phyloP scores from a whole-genome alignment of 1,284 basidiomycete genomes.

The Entoloma clypeatum region DNA sequence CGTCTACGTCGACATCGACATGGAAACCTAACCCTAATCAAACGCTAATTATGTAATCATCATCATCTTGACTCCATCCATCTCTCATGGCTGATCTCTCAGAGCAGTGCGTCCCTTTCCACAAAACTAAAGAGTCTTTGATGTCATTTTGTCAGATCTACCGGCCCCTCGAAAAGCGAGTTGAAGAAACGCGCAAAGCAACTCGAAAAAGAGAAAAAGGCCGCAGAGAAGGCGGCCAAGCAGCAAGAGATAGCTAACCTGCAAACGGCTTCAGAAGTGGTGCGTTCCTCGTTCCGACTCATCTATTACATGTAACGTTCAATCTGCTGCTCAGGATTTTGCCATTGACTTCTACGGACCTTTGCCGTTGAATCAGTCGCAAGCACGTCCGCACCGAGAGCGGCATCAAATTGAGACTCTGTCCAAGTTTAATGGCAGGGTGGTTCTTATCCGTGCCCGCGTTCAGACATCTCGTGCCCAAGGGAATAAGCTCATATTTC shows the following conservation, averaged over 20 bases:
- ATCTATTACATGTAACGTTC: slow-evolving; percentile 11
- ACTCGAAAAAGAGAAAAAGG: slow-evolving; percentile 90
- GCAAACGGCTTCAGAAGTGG: slow-evolving; percentile 71
- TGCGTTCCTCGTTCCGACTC: slow-evolving; percentile 32
- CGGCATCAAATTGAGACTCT: slow-evolving; percentile 68
- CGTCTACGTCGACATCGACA: slow-evolving; percentile 2
- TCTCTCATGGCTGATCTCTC: slow-evolving; percentile 11
- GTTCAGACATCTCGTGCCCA: slow-evolving; percentile 91
- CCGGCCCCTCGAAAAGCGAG: slow-evolving; percentile 81
- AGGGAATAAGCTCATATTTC: slow-evolving; percentile 92
- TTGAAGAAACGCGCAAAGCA: slow-evolving; percentile 92
- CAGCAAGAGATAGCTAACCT: slow-evolving; percentile 74
- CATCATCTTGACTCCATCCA: background rate
- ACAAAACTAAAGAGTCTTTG: background rate
- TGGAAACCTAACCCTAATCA: slow-evolving; percentile 16
- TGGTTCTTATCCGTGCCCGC: slow-evolving; percentile 83
- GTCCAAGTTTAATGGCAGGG: slow-evolving; percentile 70
- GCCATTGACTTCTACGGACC: slow-evolving; percentile 87
- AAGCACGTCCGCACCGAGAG: slow-evolving; percentile 52
- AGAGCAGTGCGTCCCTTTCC: slow-evolving; percentile 20
- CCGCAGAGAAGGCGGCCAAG: slow-evolving; percentile 78
- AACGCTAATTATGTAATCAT: slow-evolving; percentile 10
- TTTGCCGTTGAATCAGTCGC: slow-evolving; percentile 90
- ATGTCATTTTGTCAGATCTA: slow-evolving; percentile 18
- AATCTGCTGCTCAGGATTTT: slow-evolving; percentile 57